phyloP scores from a whole-genome alignment of 2,329 filamentous ascomycete genomes.

The Colletotrichum australisinense region DNA sequence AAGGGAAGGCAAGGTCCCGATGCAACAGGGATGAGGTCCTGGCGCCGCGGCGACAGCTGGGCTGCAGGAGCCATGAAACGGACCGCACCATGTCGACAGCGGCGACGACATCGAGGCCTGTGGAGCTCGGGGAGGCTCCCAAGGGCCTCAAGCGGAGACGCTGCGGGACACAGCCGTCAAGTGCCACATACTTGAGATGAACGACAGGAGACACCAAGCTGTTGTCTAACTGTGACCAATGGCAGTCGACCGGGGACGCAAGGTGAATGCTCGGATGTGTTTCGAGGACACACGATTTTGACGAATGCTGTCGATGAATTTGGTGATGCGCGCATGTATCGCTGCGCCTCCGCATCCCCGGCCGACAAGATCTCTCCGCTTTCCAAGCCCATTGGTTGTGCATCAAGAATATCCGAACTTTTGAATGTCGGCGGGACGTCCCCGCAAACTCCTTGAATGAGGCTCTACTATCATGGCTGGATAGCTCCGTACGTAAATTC shows the following conservation, averaged over 20 bases:
- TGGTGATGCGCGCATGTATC: background rate
- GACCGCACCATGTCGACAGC: background rate
- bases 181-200: slow-evolving; percentile 15
- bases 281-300: background rate
- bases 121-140: background rate
- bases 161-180: background rate
- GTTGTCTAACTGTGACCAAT: background rate
- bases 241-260: slow-evolving; percentile 18
- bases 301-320: background rate
- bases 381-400: background rate
- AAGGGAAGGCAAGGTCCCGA: slow-evolving; percentile 11
- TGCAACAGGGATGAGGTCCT: background rate
- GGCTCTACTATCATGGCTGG: background rate
- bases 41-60: background rate
- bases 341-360: slow-evolving; percentile 7
- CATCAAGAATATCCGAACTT: background rate
- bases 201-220: background rate
- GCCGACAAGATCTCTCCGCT: background rate
- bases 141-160: background rate
- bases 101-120: background rate
- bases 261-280: background rate
- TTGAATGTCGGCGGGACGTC: background rate
- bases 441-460: background rate
- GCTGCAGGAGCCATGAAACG: slow-evolving; percentile 17
- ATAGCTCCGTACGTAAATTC: background rate